Conservation (phyloP, 2,329 filamentous ascomycete genomes). For the Neoascochyta sp. region DNA sequence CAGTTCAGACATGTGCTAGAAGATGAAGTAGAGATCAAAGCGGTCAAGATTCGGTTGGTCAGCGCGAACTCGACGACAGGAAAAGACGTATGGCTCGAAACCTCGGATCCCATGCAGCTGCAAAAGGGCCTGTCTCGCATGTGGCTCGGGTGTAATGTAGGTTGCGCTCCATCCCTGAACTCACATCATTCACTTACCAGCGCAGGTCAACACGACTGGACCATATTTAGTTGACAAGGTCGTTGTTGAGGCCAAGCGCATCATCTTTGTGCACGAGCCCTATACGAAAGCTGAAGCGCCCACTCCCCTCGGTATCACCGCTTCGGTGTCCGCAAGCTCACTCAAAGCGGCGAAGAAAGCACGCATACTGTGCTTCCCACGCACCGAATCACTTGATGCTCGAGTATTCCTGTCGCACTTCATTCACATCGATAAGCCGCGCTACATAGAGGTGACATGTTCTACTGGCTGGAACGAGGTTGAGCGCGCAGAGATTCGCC, state of each 20-base stretch:
- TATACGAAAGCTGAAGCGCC: constrained; percentile 50
- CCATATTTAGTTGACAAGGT: constrained; percentile 73
- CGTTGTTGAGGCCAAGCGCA: constrained; percentile 59
- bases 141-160: constrained; percentile 48
- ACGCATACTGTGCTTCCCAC: constrained; percentile 70
- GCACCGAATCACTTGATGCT: constrained; percentile 64
- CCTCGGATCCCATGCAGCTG: constrained; percentile 46
- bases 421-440: constrained; percentile 75
- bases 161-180: constrained; percentile 5
- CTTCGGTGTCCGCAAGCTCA: constrained; percentile 34
- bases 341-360: constrained; percentile 44
- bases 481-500: constrained; percentile 46
- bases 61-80: constrained; percentile 53
- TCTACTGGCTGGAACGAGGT: constrained; percentile 70
- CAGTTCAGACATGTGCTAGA: constrained; percentile 68
- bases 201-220: constrained; percentile 63
- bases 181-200: constrained; percentile 23
- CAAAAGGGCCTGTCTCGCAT: constrained; percentile 54
- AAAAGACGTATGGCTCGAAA: constrained; percentile 66
- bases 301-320: constrained; percentile 48
- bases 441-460: constrained; percentile 71
- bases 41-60: constrained; percentile 61
- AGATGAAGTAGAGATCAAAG: constrained; percentile 64
- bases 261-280: constrained; percentile 64
- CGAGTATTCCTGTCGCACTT: constrained; percentile 63